Percentiles rank a stretch among this genome's conserved stretches.
phyloP scores from a whole-genome alignment of 208 protist genomes.

The Vickermania ingenoplastis region DNA sequence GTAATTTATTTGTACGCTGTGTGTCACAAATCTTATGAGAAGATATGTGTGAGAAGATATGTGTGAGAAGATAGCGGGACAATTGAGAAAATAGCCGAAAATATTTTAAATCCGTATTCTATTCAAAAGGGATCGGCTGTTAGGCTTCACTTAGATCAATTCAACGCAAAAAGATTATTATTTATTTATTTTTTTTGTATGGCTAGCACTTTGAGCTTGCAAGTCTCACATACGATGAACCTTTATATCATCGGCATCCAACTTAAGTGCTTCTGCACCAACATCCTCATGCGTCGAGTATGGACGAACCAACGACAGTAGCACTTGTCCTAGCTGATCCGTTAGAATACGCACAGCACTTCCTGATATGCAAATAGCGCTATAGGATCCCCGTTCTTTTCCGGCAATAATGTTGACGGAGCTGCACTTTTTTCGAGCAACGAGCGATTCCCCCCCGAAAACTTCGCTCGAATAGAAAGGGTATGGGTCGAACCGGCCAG shows the following conservation, averaged over 20 bases:
- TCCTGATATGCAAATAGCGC: constrained; percentile 17
- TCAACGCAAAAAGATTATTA: too few relatives aligned
- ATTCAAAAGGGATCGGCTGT: too few relatives aligned
- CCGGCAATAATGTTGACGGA: constrained; percentile 41
- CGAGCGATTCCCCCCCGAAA: constrained; percentile 44
- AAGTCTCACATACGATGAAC: neutral
- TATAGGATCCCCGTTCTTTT: constrained; percentile 15
- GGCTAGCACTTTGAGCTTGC: too few relatives aligned
- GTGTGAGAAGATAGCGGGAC: too few relatives aligned
- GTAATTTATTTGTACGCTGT: too few relatives aligned
- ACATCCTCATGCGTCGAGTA: constrained; percentile 59
- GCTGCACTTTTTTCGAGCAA: constrained; percentile 29
- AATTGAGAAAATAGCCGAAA: too few relatives aligned
- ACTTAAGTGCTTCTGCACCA: neutral
- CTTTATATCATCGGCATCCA: constrained; percentile 1
- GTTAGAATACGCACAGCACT: constrained; percentile 29
- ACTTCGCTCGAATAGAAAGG: constrained; percentile 32
- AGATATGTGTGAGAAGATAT: too few relatives aligned
- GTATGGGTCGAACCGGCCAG: constrained; percentile 17
- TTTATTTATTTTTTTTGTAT: too few relatives aligned
- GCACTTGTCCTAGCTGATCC: constrained; percentile 24
- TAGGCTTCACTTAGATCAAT: too few relatives aligned
- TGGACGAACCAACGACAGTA: constrained; percentile 23
- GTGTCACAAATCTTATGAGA: too few relatives aligned
- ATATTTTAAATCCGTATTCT: too few relatives aligned